Evolutionary conservation across 2,329 filamentous ascomycete species (phyloP), one percentile per base, ranked within the genome.

Genomic region (Cordyceps javanica): DNA sequence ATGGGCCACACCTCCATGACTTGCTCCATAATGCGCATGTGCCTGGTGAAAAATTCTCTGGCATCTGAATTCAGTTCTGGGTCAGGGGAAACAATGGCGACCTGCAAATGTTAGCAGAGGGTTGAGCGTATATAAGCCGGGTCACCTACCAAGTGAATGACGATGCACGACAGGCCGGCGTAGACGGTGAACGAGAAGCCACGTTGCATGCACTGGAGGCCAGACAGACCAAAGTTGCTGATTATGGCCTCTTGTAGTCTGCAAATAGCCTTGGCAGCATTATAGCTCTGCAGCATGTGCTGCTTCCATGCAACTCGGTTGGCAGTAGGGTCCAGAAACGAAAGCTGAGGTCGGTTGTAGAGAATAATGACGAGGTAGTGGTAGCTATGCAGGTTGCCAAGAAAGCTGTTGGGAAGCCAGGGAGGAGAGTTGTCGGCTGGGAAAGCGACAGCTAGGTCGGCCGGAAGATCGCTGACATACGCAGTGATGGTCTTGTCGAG

Each of bases 151-250:
- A 97, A 73, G 72, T 97, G 92, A 56, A 97, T 81, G 73, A 97
- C 92, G 25, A 93, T 92, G 75, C 92, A 96, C 0, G 91, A 94
- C 46, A 97, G 76, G 26, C 96, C 85, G 57, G 87, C 86, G 68
- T 97, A 97, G n/a, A 97, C 91, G 6, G 90, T 91, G 67, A 96
- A 97, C 72, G 92, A 96, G 69, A 96, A 91, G 39, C 93, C 93
- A 63, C 93, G 83, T 67, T 93, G 88, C 93, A 97, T 97, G 73
- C 88, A 95, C 64, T 94, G 80, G 16, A 97, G 77, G 0, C 92
- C 93, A 16, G 82, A 82, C 60, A 96, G 76, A 3, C 91, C 90
- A 70, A 87, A 96, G 0, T 83, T 82, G 55, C 87, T 81, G 59
- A 96, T 68, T 36, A 96, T 84, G 2, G 87, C 87, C 72, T 97